Percentiles rank a stretch among this genome's conserved stretches.
phyloP scores from a whole-genome alignment of 345 rosid genomes.

The Orychophragmus violaceus region DNA sequence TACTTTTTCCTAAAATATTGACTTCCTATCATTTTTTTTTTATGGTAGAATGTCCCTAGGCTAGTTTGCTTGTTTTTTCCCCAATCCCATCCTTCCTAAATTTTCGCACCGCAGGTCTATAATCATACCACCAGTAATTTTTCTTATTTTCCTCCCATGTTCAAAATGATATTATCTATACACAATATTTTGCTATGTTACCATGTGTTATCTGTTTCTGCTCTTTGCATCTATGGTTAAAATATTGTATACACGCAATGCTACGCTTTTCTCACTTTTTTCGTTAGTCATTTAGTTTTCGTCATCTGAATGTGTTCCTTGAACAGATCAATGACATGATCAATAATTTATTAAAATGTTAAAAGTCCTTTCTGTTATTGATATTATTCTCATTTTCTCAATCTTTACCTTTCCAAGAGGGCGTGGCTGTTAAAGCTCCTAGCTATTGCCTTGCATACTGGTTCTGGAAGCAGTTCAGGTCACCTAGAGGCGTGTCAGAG shows the following conservation, averaged over 20 bases:
- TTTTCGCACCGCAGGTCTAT: background rate
- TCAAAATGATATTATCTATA: background rate
- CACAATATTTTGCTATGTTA: background rate
- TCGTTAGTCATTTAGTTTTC: background rate
- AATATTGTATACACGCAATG: background rate
- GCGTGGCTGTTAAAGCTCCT: constrained; percentile 95
- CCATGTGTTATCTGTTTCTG: background rate
- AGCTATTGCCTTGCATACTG: constrained; percentile 77
- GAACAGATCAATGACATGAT: background rate
- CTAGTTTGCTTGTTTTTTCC: background rate
- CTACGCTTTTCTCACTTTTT: background rate
- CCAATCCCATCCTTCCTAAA: background rate
- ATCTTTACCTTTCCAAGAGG: constrained; percentile 45
- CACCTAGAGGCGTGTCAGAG: constrained; percentile 69
- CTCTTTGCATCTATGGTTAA: background rate
- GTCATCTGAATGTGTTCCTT: background rate
- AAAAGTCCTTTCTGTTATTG: background rate
- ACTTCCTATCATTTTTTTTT: background rate
- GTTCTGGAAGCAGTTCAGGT: constrained; percentile 45
- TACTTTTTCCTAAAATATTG: background rate
- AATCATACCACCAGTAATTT: background rate
- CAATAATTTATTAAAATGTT: background rate
- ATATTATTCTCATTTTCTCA: background rate
- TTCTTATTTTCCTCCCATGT: background rate
- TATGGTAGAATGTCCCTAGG: background rate